Base-by-base conservation (phyloP, 768 basidiomycete species). In the Auriscalpium vulgare region DNA sequence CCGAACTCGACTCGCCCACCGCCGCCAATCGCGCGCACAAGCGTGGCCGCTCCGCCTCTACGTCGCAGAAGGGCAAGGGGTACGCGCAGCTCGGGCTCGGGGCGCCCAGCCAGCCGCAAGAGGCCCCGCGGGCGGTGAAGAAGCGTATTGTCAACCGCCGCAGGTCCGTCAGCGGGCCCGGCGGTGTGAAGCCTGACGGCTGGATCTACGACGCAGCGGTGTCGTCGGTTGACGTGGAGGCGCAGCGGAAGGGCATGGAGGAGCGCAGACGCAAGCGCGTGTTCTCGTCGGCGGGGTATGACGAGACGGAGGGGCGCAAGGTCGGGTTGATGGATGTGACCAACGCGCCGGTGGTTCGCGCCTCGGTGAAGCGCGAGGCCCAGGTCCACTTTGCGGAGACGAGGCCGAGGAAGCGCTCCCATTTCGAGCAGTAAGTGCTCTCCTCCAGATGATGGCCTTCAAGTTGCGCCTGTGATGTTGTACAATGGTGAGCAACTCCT, bases 91-190 rank as follows among this genome's bases (percentile, higher is more conserved):
- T 50, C 51, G 55, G 17, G 36, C 46, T 16, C 46, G 56, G 37
- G n/a, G 10, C 17, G 21, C 36, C 19, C 14, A n/a, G 17, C 29
- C 47, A 29, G 10, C 45, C 21, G 37, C 56, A 16, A 10, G 19
- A 35, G 10, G 10, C 60, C 40, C 10, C 37, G 49, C 35, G 59
- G n/a, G 61, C 61, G 21, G 53, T 62, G 51, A 62, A 62, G 46
- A 57, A 53, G 21, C 59, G 59, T n/a, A 61, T 62, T 35, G 59
- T 62, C 37, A 56, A 62, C 51, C 59, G 61, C 34, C 61, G 59
- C 36, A 55, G 61, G 7, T 62, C 59, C 44, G 46, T 37, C 17
- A 60, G 29, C 17, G 59, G 53, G n/a, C 36, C 56, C 6, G 59
- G 51, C 16, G 37, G 40, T 7, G 61, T 43, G 17, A 13, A 16